Evolutionary conservation across 768 basidiomycete species (phyloP), one percentile per base, ranked within the genome.

Genomic region (Macrolepiota fuliginosa): DNA sequence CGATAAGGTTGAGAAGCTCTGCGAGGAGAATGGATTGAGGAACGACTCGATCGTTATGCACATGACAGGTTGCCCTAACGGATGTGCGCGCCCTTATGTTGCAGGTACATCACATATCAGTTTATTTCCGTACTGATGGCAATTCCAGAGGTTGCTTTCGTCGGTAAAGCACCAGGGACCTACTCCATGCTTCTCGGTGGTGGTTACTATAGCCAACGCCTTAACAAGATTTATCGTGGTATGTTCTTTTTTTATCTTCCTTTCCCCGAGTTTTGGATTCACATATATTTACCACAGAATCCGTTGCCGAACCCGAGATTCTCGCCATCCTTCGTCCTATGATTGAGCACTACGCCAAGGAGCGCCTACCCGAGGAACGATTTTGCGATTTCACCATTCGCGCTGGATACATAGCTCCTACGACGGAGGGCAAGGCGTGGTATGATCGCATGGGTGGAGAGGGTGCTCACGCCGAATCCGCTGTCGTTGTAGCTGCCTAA

Each of bases 41-140:
- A 89, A 97, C 71, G 96, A 99, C 74, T 88, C 91, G 2, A 96
- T 98, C 65, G 87, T 98, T 63, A 98, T 99, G 96, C 86, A 96
- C 56, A 98, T 98, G 96, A 98, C 96, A 15, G 96, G 96, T 54
- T 98, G 96, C 67, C 93, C 93, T 2, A 95, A 94, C 68, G 94
- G 93, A 39, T 95, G 95, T 72, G 92, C 96, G 1, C 83, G 96
- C 62, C 96, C 94, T 39, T 98, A 96, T 73, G 78, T 96, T 49
- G 96, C 92, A 52, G 91, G 91, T 88, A 47, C 10, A 86, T 70
- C 68, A 39, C 35, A 25, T 62, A 56, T 37, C 39, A 17, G 51
- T 54, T 55, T 29, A 29, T 49, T 42, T 57, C 4, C 24, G 39
- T 59, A 24, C 47, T 62, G 4, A 66, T 13, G 22, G 13, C 13